Conservation (phyloP, 257 asterid genomes). For the Solanum acaule region DNA sequence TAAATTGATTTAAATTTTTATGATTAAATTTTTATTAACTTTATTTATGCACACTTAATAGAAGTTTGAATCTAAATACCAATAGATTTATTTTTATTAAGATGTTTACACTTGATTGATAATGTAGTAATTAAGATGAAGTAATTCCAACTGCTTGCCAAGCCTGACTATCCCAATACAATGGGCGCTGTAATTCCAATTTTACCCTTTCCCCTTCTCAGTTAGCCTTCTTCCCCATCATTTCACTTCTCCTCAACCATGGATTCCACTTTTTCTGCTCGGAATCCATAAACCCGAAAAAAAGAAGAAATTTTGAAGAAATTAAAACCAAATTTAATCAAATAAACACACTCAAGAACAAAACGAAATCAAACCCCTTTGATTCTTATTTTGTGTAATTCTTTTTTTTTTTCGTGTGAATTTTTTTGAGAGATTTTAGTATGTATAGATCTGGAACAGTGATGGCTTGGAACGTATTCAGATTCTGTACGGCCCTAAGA, state of each 20-base stretch:
- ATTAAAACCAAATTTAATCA: not conserved
- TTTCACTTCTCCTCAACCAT: not conserved
- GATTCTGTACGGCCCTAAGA: slow-evolving; percentile 84
- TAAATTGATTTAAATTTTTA: too few relatives aligned
- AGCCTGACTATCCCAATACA: not conserved
- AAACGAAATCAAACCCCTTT: not conserved
- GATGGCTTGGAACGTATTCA: slow-evolving; percentile 99
- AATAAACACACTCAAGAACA: not conserved
- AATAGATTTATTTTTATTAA: too few relatives aligned
- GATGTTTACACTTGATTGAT: too few relatives aligned
- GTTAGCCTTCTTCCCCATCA: not conserved
- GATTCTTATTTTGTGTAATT: not conserved
- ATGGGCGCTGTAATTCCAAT: not conserved
- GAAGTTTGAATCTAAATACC: too few relatives aligned
- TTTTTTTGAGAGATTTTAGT: slow-evolving; percentile 6
- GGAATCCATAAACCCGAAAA: slow-evolving; percentile 10
- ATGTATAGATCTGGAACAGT: slow-evolving; percentile 98
- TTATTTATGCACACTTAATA: too few relatives aligned
- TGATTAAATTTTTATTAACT: too few relatives aligned
- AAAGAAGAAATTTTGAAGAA: not conserved
- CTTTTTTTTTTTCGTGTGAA: not conserved
- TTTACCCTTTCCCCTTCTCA: not conserved
- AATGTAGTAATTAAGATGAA: not conserved
- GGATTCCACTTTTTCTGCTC: slow-evolving; percentile 8
- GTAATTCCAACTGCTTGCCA: not conserved